These are phyloP conservation scores for Globisporangium nagaii DNA, from an alignment of 352 stramenopile genomes.

Conservation along the genomic window DNA sequence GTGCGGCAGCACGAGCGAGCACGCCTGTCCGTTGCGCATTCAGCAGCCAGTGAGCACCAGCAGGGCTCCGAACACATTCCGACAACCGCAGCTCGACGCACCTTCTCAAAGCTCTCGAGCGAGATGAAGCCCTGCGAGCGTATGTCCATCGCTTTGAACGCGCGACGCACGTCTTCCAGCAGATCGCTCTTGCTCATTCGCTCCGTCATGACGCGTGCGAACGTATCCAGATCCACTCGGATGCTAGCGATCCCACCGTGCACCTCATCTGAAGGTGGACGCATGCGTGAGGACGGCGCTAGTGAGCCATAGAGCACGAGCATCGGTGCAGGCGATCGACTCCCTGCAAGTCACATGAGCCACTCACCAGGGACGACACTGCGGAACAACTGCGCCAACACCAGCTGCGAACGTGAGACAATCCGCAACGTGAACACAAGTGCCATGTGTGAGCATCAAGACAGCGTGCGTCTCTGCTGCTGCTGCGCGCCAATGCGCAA, in stretches of 20 bases:
- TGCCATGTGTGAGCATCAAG: no score
- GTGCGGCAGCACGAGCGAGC: slow-evolving; percentile 30
- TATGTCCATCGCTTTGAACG: slow-evolving; percentile 66
- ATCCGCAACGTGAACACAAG: no score
- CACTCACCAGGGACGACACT: slow-evolving; percentile 6
- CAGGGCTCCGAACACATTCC: not conserved
- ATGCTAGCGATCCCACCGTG: slow-evolving; percentile 10
- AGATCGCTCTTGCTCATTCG: slow-evolving; percentile 39
- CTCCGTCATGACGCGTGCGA: slow-evolving; percentile 21
- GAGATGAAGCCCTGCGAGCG: slow-evolving; percentile 58
- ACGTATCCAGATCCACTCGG: slow-evolving; percentile 21
- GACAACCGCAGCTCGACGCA: slow-evolving; percentile 6
- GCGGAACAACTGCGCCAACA: slow-evolving; percentile 57
- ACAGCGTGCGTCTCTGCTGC: no score
- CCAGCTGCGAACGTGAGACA: no score
- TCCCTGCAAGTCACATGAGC: no score
- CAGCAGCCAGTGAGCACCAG: not conserved
- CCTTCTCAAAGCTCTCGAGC: slow-evolving; percentile 44
- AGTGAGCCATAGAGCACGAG: no score
- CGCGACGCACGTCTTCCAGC: slow-evolving; percentile 43
- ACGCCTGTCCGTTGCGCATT: slow-evolving; percentile 17
- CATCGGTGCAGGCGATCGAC: no score
- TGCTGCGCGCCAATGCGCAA: not conserved
- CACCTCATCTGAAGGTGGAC: not conserved
- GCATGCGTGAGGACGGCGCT: not conserved